Base-by-base conservation (phyloP, 129 eudicot genomes). In the Oenanthe sinensis region DNA sequence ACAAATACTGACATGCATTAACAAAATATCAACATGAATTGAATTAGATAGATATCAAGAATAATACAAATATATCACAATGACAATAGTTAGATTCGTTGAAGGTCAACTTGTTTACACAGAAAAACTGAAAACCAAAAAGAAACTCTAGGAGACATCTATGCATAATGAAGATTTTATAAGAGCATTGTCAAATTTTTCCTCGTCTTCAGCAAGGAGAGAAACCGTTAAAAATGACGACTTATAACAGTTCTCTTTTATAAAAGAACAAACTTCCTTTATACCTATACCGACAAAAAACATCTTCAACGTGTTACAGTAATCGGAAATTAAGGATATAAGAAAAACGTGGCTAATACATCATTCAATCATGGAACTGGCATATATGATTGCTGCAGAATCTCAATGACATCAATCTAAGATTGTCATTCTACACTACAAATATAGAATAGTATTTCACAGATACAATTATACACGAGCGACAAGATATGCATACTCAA, bases 401-500 rank as follows among this genome's bases (percentile, higher is more conserved):
- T 71, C 3, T 40, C 33, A 43, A 42, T 22, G 54, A 14, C 76
- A 44, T 72, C 54, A 72, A 71, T 15, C 54, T 43, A 43, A 22
- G 40, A 26, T 46, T 16, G 30, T 2, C 2, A 44, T 65, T 52
- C 48, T 40, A 77, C 75, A 46, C 22, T 44, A 22, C 62, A 44
- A 39, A 82, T 62, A 44, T 36, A 74, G 78, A 67, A 40, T 16
- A 50, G 33, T 4, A 71, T 76, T 12, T 50, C 77, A 54, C 70
- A 33, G 62, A 71, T 30, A 78, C 75, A 75, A 3, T 3, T 62
- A 58, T 36, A 69, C 22, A 47, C n/a, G 62, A 55, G 50, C 75
- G 76, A 79, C 28, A 63, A 81, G 73, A 83, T 16, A 52, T 58
- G 16, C 98, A 26, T 95, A 95, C 98, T 85, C 84, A 62, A 91